Percentiles rank a stretch among this genome's conserved stretches.
Evolutionary conservation across 257 asterid genomes (phyloP).

Genomic region (Solanum rostratum): DNA sequence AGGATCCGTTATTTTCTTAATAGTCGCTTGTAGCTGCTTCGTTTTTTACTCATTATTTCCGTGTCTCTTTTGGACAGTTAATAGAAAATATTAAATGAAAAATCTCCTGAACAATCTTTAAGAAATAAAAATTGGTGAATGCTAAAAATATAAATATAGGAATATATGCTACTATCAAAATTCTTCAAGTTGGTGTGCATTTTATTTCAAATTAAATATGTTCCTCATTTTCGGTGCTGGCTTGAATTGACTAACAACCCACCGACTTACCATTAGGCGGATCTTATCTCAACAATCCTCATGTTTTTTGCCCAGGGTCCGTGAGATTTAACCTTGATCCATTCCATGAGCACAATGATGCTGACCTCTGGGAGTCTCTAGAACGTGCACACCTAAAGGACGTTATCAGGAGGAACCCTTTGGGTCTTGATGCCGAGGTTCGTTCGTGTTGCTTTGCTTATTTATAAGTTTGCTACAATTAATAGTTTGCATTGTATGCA

Average conservation of each 20-base stretch:
- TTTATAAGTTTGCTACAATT: neutral
- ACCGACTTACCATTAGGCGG: neutral
- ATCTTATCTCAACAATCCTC: neutral
- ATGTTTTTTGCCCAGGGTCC: slow-evolving; percentile 40
- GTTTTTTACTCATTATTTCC: neutral
- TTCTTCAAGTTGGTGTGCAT: neutral
- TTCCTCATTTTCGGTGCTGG: neutral
- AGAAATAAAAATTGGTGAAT: neutral
- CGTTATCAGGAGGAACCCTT: slow-evolving; percentile 66
- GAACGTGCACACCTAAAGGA: slow-evolving; percentile 96
- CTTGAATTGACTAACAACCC: neutral
- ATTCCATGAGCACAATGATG: slow-evolving; percentile 87
- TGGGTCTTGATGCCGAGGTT: slow-evolving; percentile 93
- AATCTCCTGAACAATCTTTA: neutral
- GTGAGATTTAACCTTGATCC: slow-evolving; percentile 97
- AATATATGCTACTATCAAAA: neutral
- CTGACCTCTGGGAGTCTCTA: slow-evolving; percentile 96
- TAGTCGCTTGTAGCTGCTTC: neutral
- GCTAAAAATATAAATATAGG: neutral
- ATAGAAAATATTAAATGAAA: neutral
- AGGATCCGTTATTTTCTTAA: neutral
- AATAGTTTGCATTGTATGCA: neutral
- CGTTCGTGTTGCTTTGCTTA: neutral
- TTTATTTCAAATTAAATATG: neutral
- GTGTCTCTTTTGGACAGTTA: neutral